These are phyloP conservation scores for Scedosporium boydii DNA, from an alignment of 2,329 filamentous ascomycete species.

Conservation along the genomic window DNA sequence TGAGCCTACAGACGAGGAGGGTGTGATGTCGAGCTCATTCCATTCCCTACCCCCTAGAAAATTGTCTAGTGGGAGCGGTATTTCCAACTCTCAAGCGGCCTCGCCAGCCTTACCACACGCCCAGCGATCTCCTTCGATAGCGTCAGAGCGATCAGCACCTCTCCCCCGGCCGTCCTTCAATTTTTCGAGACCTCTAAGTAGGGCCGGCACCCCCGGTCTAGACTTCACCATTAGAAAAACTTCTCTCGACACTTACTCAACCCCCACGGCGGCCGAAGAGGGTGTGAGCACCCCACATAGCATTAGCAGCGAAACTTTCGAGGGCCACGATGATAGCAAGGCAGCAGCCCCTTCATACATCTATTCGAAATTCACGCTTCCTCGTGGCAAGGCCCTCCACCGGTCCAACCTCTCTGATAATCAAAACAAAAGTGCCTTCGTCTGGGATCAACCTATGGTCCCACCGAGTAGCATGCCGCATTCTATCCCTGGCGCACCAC, in stretches of 20 bases:
- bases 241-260: constrained; percentile 59
- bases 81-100: constrained; percentile 27
- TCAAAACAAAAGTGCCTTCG: constrained; percentile 42
- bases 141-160: constrained; percentile 66
- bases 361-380: constrained; percentile 76
- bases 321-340: constrained; percentile 40
- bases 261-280: constrained; percentile 54
- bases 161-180: constrained; percentile 74
- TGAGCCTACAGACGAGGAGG: constrained; percentile 64
- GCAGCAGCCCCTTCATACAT: constrained; percentile 66
- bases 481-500: constrained; percentile 35
- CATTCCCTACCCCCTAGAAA: constrained; percentile 65
- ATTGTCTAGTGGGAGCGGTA: constrained; percentile 59
- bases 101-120: constrained; percentile 54
- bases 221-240: constrained; percentile 53
- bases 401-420: constrained; percentile 51
- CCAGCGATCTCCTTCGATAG: constrained; percentile 72
- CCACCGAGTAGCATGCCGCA: constrained; percentile 7
- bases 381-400: constrained; percentile 71
- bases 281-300: constrained; percentile 60
- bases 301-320: constrained; percentile 61
- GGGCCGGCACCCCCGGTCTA: constrained; percentile 50
- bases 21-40: constrained; percentile 41
- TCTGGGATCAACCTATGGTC: constrained; percentile 45
- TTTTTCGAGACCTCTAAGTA: constrained; percentile 84